Conservation (phyloP, 2,329 filamentous ascomycete species). For the Fusarium tuaranense region DNA sequence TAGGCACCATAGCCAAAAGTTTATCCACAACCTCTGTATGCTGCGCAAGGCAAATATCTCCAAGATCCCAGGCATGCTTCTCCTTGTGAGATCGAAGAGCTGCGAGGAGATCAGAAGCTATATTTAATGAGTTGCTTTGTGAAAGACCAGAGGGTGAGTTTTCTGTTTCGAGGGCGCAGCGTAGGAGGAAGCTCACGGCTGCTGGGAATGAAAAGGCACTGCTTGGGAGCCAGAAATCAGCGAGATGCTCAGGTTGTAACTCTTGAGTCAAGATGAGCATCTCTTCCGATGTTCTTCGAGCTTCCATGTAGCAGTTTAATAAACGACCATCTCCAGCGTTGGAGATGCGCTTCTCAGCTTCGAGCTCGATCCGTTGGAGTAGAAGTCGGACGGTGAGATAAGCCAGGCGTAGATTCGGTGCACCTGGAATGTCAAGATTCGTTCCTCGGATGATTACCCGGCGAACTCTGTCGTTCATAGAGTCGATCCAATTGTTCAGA, state of each 20-base stretch:
- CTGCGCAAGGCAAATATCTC: conserved; percentile 61
- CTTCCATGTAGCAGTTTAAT: conserved; percentile 53
- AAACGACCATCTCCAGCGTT: conserved; percentile 37
- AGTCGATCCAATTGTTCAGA: conserved; percentile 59
- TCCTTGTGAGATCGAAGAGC: conserved; percentile 55
- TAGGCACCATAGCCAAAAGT: conserved; percentile 47
- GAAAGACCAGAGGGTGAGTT: conserved; percentile 50
- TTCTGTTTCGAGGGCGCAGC: conserved; percentile 60
- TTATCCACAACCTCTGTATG: conserved; percentile 61
- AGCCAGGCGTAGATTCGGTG: conserved; percentile 63
- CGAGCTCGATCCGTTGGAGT: conserved; percentile 59
- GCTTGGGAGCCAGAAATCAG: conserved; percentile 63
- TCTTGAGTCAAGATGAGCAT: conserved; percentile 62
- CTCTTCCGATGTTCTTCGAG: conserved; percentile 59
- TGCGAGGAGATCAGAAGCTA: conserved; percentile 56
- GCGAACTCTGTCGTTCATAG: conserved; percentile 52
- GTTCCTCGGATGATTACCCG: conserved; percentile 57
- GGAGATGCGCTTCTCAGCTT: conserved; percentile 50
- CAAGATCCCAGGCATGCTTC: conserved; percentile 60
- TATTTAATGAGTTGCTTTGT: conserved; percentile 54
- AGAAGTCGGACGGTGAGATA: conserved; percentile 63
- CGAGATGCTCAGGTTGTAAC: conserved; percentile 55
- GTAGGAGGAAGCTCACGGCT: conserved; percentile 62
- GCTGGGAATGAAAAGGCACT: conserved; percentile 61
- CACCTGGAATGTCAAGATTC: conserved; percentile 55